phyloP scores from a whole-genome alignment of 176 grass and related monocot genomes.

The Poa pratensis region DNA sequence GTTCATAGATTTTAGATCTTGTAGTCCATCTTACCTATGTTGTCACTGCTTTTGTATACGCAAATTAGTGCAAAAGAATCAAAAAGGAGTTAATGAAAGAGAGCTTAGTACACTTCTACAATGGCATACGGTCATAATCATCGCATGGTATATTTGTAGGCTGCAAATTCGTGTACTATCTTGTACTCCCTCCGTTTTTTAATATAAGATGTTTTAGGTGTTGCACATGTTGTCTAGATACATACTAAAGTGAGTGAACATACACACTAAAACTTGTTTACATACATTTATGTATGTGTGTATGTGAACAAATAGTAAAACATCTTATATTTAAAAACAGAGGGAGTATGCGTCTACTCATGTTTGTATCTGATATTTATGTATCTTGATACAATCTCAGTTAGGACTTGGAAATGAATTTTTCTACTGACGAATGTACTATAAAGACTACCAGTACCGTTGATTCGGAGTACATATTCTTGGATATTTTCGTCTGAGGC shows the following conservation, averaged over 20 bases:
- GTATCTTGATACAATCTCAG: background rate
- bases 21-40: background rate
- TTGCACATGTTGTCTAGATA: too few relatives aligned
- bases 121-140: background rate
- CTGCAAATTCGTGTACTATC: background rate
- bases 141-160: background rate
- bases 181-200: too few relatives aligned
- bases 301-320: too few relatives aligned
- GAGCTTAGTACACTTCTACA: conserved; percentile 2
- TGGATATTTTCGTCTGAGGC: too few relatives aligned
- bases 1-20: conserved; percentile 21
- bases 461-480: background rate
- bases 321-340: too few relatives aligned
- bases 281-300: too few relatives aligned
- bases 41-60: background rate
- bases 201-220: too few relatives aligned
- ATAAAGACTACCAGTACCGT: background rate
- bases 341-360: background rate
- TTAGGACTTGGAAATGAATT: background rate
- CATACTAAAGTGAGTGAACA: too few relatives aligned
- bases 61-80: background rate
- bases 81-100: conserved; percentile 19
- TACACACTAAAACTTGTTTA: too few relatives aligned
- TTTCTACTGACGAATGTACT: background rate
- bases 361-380: background rate